phyloP scores from a whole-genome alignment of 2,329 filamentous ascomycete species.

The Chalara sp. region DNA sequence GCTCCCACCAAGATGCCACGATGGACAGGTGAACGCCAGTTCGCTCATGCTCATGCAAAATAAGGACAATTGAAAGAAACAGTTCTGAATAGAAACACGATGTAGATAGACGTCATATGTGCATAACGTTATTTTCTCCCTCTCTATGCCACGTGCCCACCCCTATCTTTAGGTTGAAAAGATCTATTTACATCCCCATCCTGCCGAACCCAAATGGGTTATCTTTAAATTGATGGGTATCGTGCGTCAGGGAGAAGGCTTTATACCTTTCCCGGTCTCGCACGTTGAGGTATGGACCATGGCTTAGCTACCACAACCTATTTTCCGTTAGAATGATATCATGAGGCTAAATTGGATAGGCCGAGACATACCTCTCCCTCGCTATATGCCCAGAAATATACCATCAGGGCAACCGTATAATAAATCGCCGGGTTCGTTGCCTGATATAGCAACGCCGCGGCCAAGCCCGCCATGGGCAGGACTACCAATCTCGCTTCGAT shows the following conservation, averaged over 20 bases:
- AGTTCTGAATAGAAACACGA: no score
- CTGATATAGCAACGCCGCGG: slow-evolving; percentile 79
- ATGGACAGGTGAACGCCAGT: no score
- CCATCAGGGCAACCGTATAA: slow-evolving; percentile 70
- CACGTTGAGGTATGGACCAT: slow-evolving; percentile 23
- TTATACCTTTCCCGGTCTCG: slow-evolving; percentile 21
- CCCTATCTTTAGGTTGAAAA: no score
- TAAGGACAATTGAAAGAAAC: no score
- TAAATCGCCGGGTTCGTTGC: slow-evolving; percentile 88
- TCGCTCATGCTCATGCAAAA: no score
- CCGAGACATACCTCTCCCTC: slow-evolving; percentile 78
- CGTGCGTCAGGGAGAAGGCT: background rate
- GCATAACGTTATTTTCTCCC: no score
- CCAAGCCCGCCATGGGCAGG: slow-evolving; percentile 70
- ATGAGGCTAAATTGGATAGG: background rate
- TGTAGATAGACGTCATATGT: no score
- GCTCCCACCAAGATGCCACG: no score
- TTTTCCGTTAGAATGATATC: slow-evolving; percentile 3
- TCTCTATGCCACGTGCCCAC: no score
- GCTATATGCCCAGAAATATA: slow-evolving; percentile 96
- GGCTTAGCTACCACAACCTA: slow-evolving; percentile 21
- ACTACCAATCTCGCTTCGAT: slow-evolving; percentile 80
- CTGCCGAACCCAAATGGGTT: no score
- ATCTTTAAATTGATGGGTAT: background rate
- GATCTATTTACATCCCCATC: no score